Evolutionary conservation across 2,329 filamentous ascomycete genomes (phyloP).

Genomic region (Dactylellina parvicollis): DNA sequence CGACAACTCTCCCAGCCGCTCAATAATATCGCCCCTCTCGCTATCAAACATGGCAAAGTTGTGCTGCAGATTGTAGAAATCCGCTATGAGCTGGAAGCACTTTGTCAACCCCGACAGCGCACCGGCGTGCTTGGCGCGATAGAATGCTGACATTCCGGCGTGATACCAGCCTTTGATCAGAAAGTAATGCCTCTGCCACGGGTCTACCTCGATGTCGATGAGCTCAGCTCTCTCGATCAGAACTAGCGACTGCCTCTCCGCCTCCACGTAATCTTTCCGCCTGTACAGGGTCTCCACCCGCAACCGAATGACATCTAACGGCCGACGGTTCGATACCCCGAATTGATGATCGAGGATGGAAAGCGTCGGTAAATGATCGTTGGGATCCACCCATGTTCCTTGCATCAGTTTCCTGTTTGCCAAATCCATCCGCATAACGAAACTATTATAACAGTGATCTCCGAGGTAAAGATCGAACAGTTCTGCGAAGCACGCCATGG

Average conservation of each 20-base stretch:
- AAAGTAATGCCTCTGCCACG: constrained; percentile 1
- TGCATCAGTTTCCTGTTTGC: background rate
- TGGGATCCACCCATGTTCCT: background rate
- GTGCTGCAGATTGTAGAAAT: background rate
- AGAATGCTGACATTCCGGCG: background rate
- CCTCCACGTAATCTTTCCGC: background rate
- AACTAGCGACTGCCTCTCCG: background rate
- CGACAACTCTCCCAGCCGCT: background rate
- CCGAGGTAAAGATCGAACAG: background rate
- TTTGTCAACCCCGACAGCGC: background rate
- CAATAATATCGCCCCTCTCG: background rate
- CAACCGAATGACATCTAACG: background rate
- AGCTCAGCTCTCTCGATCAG: background rate
- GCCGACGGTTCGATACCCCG: background rate
- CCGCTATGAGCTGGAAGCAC: background rate
- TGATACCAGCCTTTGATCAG: background rate
- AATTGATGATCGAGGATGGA: background rate
- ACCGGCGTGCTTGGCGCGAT: background rate
- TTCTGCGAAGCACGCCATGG: background rate
- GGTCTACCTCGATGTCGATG: background rate
- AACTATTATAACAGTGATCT: background rate
- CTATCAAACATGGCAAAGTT: background rate
- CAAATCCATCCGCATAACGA: background rate
- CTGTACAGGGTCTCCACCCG: background rate
- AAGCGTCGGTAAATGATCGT: background rate